These are phyloP conservation scores for Gastrodia elata DNA, from an alignment of 106 monocot species.

Conservation along the genomic window DNA sequence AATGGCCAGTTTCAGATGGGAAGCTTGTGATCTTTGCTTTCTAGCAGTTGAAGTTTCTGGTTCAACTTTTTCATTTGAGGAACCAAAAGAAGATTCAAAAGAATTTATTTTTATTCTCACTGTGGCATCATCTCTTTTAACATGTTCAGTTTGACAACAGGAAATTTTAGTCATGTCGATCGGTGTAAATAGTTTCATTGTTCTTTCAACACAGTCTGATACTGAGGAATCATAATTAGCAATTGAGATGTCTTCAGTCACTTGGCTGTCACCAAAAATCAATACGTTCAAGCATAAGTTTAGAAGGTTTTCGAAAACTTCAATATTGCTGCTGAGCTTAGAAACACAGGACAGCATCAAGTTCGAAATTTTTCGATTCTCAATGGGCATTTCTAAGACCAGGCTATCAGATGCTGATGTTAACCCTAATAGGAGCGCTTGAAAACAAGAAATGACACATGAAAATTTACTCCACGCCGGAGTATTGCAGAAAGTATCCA, in stretches of 20 bases:
- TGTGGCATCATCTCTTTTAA: background rate
- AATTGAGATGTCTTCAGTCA: background rate
- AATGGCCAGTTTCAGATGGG: background rate
- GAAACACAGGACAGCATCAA: slow-evolving; percentile 20
- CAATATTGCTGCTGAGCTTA: slow-evolving; percentile 29
- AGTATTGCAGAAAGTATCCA: slow-evolving; percentile 13
- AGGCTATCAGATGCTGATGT: slow-evolving; percentile 29
- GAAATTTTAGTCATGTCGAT: slow-evolving; percentile 8
- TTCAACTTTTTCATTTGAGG: background rate
- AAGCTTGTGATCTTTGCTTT: slow-evolving; percentile 10
- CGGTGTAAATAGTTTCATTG: slow-evolving; percentile 9
- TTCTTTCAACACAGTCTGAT: slow-evolving; percentile 12
- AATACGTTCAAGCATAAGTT: slow-evolving; percentile 32
- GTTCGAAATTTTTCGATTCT: slow-evolving; percentile 2
- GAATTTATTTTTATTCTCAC: background rate
- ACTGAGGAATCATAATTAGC: slow-evolving; percentile 2
- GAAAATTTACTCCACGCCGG: slow-evolving; percentile 34
- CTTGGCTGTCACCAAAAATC: slow-evolving; percentile 17
- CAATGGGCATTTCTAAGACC: slow-evolving; percentile 4
- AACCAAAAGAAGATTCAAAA: background rate
- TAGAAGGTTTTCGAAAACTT: slow-evolving; percentile 46
- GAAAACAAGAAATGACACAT: slow-evolving; percentile 49
- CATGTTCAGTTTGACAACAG: background rate
- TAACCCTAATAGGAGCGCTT: slow-evolving; percentile 73
- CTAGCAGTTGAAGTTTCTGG: background rate